Conservation (phyloP, 768 basidiomycete species). For the Trametes cinnabarina region DNA sequence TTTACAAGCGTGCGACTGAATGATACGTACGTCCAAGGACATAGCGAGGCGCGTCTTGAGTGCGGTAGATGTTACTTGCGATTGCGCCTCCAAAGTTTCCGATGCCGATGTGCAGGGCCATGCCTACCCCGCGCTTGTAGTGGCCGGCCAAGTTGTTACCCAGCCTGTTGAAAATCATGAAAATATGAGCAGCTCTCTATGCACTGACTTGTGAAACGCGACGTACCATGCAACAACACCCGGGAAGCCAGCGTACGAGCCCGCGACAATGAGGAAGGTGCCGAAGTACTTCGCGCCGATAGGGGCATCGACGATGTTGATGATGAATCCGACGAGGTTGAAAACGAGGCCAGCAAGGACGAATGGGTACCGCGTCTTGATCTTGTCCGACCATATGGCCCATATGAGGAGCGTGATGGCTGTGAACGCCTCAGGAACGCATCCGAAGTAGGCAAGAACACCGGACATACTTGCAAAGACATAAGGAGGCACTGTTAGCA, state of each 20-base stretch:
- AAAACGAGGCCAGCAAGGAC: conserved; percentile 50
- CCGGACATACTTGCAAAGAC: conserved; percentile 44
- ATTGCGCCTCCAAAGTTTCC: conserved; percentile 68
- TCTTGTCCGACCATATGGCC: conserved; percentile 58
- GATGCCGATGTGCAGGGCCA: conserved; percentile 66
- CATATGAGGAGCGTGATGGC: conserved; percentile 52
- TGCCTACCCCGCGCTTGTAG: conserved; percentile 67
- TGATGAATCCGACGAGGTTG: conserved; percentile 58
- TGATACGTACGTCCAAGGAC: conserved; percentile 48
- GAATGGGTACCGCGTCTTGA: conserved; percentile 57
- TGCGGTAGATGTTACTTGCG: conserved; percentile 60
- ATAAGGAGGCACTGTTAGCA: conserved; percentile 70
- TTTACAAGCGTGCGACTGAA: too few species aligned
- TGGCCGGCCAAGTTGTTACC: conserved; percentile 66
- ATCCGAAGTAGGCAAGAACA: too few species aligned
- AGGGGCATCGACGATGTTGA: conserved; percentile 57
- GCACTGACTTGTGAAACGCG: background rate
- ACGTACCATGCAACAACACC: conserved; percentile 58
- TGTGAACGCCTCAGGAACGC: conserved; percentile 23
- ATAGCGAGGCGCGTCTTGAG: conserved; percentile 58
- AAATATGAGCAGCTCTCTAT: too few species aligned
- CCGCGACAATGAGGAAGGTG: conserved; percentile 65
- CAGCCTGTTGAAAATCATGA: conserved; percentile 24
- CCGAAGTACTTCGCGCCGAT: conserved; percentile 70
- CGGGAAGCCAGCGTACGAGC: conserved; percentile 60